Evolutionary conservation across 1,139 yeast species (phyloP).

Genomic region (Kodamaea suecica): DNA sequence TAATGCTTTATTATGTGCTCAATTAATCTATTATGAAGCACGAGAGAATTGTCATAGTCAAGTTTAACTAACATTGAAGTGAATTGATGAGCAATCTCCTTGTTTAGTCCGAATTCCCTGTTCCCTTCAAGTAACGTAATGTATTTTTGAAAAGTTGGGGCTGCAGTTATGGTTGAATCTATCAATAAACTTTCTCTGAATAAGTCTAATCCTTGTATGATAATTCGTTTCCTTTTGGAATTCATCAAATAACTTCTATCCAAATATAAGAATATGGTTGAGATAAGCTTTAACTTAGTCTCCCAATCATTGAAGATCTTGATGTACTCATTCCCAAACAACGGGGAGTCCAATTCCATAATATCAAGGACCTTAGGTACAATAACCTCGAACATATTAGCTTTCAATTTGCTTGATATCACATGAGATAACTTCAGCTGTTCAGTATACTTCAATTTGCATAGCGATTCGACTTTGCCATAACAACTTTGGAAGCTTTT

Average conservation of each 20-base stretch:
- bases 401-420: slow-evolving; percentile 18
- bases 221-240: slow-evolving; percentile 19
- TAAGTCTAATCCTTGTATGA: slow-evolving; percentile 8
- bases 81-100: slow-evolving; percentile 13
- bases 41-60: slow-evolving; percentile 18
- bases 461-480: slow-evolving; percentile 31
- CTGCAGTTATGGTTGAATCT: slow-evolving; percentile 2
- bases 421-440: slow-evolving; percentile 25
- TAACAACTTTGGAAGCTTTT: slow-evolving; percentile 29
- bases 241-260: slow-evolving; percentile 35
- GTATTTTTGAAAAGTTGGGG: slow-evolving; percentile 7
- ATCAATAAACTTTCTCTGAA: slow-evolving; percentile 7
- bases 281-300: slow-evolving; percentile 21
- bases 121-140: slow-evolving; percentile 10
- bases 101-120: slow-evolving; percentile 2
- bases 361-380: slow-evolving; percentile 3
- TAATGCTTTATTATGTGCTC: slow-evolving; percentile 20
- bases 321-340: slow-evolving; percentile 14
- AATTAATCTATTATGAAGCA: slow-evolving; percentile 18
- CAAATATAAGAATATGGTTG: slow-evolving; percentile 34
- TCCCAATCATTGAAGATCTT: slow-evolving; percentile 26
- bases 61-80: slow-evolving; percentile 22
- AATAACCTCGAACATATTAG: slow-evolving; percentile 3
- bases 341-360: slow-evolving; percentile 7
- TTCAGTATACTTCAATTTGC: slow-evolving; percentile 32